Percentiles rank a stretch among this genome's conserved stretches.
These are phyloP conservation scores for Eucalyptus cloeziana DNA, from an alignment of 345 rosid species.

Conservation along the genomic window DNA sequence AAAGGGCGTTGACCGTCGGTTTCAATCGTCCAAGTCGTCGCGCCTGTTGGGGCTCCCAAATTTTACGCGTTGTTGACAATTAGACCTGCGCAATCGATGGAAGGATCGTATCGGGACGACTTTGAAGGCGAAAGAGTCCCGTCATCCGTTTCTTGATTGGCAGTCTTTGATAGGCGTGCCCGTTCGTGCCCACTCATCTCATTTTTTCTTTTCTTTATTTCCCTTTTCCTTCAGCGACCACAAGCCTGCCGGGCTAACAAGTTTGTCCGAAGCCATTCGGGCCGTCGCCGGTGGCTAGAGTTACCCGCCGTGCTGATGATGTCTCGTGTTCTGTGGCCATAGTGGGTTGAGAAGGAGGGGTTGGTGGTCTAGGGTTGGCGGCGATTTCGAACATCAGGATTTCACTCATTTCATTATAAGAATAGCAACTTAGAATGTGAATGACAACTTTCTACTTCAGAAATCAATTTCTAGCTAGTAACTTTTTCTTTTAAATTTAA, in stretches of 20 bases:
- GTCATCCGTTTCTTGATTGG: too few relatives aligned
- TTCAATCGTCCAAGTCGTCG: background rate
- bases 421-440: too few relatives aligned
- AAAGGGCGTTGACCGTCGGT: background rate
- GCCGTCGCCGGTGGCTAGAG: background rate
- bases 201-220: background rate
- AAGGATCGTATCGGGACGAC: background rate
- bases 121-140: too few relatives aligned
- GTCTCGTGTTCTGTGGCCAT: background rate
- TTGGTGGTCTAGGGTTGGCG: background rate
- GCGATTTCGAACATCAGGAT: background rate
- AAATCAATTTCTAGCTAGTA: too few relatives aligned
- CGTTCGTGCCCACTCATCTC: background rate
- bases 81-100: background rate
- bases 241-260: background rate
- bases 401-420: background rate
- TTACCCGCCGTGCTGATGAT: background rate
- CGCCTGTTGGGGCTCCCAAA: background rate
- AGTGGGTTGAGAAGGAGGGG: background rate
- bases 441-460: fast-evolving
- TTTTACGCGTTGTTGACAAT: background rate
- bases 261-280: background rate
- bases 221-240: background rate
- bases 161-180: background rate
- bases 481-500: too few relatives aligned